Percentiles rank a stretch among this genome's conserved stretches.
Conservation (phyloP, 2,329 filamentous ascomycete genomes). For the Claviceps spartinae region DNA sequence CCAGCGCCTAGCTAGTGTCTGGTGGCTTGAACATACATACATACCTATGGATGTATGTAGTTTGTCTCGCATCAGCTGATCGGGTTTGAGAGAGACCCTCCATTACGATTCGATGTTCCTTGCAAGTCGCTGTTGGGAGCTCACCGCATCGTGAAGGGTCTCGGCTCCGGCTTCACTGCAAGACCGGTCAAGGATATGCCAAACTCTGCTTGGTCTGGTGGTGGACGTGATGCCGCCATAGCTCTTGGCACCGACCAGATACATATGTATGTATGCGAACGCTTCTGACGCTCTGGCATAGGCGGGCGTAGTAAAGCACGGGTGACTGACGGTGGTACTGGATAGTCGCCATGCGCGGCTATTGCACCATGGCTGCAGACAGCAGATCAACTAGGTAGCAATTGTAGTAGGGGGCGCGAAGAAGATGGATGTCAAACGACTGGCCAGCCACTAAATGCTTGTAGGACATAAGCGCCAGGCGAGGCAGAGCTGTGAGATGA, state of each 20-base stretch:
- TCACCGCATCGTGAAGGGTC: constrained; percentile 5
- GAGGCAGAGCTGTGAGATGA: neutral
- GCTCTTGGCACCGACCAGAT: constrained; percentile 5
- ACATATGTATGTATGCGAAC: neutral
- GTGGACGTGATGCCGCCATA: neutral
- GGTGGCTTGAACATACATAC: neutral
- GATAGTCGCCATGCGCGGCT: neutral
- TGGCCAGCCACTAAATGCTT: neutral
- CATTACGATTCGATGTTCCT: neutral
- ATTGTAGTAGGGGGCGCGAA: neutral
- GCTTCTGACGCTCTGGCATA: neutral
- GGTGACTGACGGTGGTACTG: neutral
- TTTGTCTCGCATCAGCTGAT: neutral
- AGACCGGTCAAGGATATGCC: neutral
- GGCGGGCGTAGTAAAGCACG: neutral
- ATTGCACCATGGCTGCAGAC: neutral
- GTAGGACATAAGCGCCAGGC: neutral
- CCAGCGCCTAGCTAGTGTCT: neutral
- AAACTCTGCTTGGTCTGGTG: constrained; percentile 6
- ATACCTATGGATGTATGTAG: neutral
- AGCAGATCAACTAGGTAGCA: neutral
- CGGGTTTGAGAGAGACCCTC: neutral
- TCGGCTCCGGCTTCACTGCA: constrained; percentile 1
- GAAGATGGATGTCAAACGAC: neutral
- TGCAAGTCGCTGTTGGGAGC: neutral